Conservation (phyloP, 164 flowering plant genomes). For the Vitis vinifera region DNA sequence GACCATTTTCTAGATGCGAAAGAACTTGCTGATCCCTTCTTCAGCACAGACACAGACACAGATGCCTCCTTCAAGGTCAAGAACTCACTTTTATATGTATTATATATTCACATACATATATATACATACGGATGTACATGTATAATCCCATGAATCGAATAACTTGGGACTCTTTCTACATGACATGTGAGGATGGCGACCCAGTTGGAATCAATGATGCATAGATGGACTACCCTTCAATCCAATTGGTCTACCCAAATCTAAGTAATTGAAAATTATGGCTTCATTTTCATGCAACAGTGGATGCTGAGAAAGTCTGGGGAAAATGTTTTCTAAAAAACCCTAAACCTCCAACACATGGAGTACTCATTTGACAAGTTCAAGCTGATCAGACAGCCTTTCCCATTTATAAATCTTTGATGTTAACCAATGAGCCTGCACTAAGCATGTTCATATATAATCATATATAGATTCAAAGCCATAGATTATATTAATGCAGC, state of each 20-base stretch:
- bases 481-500: neutral
- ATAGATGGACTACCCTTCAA: neutral
- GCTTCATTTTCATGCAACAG: neutral
- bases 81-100: neutral
- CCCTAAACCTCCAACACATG: neutral
- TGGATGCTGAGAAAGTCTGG: neutral
- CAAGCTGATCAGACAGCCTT: neutral
- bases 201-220: neutral
- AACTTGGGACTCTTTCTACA: neutral
- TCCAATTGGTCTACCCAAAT: neutral
- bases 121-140: neutral
- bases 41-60: neutral
- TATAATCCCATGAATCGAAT: neutral
- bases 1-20: constrained; percentile 2
- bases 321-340: neutral
- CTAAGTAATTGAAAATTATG: neutral
- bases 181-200: neutral
- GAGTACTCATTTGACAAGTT: neutral
- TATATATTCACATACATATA: neutral
- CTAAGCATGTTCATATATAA: neutral
- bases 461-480: neutral
- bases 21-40: neutral
- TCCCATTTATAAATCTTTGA: neutral
- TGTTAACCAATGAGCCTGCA: neutral
- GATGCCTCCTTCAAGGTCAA: neutral